Conservation (phyloP, 495 filamentous ascomycete genomes). For the Aspergillus cavernicola region DNA sequence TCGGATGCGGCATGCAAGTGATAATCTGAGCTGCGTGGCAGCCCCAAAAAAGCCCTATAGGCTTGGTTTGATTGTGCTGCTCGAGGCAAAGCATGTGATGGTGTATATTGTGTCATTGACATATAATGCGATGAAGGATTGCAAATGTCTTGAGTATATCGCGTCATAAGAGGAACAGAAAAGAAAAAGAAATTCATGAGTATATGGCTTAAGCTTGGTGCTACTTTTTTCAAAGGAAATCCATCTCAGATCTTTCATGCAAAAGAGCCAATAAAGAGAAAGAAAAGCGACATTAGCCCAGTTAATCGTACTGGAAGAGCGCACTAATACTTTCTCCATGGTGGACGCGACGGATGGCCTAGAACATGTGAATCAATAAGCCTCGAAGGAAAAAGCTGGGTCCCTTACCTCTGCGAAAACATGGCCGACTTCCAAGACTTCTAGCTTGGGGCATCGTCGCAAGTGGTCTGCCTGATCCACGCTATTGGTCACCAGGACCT, state of each 20-base stretch:
- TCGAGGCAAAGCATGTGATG: too few species aligned
- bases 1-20: too few species aligned
- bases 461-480: slow-evolving; percentile 84
- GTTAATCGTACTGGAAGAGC: slow-evolving; percentile 83
- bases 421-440: slow-evolving; percentile 85
- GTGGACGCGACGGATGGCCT: slow-evolving; percentile 93
- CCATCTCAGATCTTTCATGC: slow-evolving; percentile 11
- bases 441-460: slow-evolving; percentile 74
- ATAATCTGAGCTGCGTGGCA: too few species aligned
- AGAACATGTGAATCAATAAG: slow-evolving; percentile 20
- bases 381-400: slow-evolving; percentile 1
- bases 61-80: too few species aligned
- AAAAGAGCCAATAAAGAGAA: slow-evolving; percentile 9
- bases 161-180: slow-evolving; percentile 6
- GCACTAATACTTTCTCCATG: slow-evolving; percentile 98
- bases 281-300: slow-evolving; percentile 6
- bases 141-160: slow-evolving; percentile 13
- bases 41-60: too few species aligned
- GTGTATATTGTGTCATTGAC: slow-evolving; percentile 9
- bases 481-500: slow-evolving; percentile 89
- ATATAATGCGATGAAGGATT: slow-evolving; percentile 17
- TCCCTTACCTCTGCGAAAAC: slow-evolving; percentile 82
- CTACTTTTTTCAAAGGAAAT: slow-evolving; percentile 10
- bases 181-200: slow-evolving; percentile 7
- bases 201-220: slow-evolving; percentile 15